Evolutionary conservation across 2,329 filamentous ascomycete genomes (phyloP).

Genomic region (Neocatenulostroma microsporum): DNA sequence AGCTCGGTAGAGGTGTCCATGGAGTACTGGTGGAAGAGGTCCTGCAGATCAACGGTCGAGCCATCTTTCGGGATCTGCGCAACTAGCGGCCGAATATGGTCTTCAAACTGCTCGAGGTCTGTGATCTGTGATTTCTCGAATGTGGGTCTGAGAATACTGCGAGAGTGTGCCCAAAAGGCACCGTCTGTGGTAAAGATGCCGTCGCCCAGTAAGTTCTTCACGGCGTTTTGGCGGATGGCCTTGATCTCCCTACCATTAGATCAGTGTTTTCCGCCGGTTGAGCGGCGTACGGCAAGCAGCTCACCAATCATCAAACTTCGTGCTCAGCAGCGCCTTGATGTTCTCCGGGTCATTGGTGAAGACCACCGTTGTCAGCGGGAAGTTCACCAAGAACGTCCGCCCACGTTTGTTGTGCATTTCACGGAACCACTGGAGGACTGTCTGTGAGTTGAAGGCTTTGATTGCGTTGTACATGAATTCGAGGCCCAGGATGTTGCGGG

Average conservation of each 20-base stretch:
- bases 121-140: constrained; percentile 44
- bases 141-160: constrained; percentile 41
- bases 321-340: constrained; percentile 33
- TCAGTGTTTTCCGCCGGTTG: constrained; percentile 17
- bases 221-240: neutral
- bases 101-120: constrained; percentile 50
- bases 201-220: constrained; percentile 25
- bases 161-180: constrained; percentile 18
- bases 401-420: neutral
- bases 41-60: constrained; percentile 51
- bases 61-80: constrained; percentile 48
- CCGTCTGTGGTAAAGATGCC: constrained; percentile 37
- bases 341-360: constrained; percentile 32
- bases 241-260: constrained; percentile 4
- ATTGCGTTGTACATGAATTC: neutral
- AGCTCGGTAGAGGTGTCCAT: constrained; percentile 61
- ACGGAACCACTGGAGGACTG: neutral
- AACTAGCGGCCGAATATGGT: constrained; percentile 49
- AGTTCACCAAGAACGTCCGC: neutral
- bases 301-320: constrained; percentile 35
- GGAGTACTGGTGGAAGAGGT: constrained; percentile 56
- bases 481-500: too few species aligned
- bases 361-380: neutral
- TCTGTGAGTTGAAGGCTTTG: neutral
- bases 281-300: constrained; percentile 19